Conservation (phyloP, 2,329 filamentous ascomycete species). For the Ophiosphaerella korrae region DNA sequence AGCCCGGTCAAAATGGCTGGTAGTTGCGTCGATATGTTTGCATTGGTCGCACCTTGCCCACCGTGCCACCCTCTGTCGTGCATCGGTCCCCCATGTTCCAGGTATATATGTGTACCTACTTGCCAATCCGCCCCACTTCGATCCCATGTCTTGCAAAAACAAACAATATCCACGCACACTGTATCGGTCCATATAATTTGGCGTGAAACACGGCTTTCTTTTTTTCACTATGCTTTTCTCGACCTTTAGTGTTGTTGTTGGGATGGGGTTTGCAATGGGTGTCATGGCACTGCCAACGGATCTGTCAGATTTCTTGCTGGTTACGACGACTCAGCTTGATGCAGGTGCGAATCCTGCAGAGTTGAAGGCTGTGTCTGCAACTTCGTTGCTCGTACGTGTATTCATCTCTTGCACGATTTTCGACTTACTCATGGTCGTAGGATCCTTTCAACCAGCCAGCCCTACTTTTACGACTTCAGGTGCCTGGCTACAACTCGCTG, state of each 20-base stretch:
- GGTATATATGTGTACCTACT: slow-evolving; percentile 2
- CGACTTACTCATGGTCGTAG: slow-evolving; percentile 6
- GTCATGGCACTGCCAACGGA: slow-evolving; percentile 16
- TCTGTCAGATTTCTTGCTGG: slow-evolving; percentile 45
- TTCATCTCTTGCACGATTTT: neutral
- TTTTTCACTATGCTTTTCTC: slow-evolving; percentile 18
- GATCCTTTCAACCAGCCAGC: slow-evolving; percentile 42
- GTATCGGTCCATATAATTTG: neutral
- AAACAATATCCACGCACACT: neutral
- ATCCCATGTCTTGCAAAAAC: neutral
- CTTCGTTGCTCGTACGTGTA: slow-evolving; percentile 42
- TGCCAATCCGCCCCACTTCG: neutral
- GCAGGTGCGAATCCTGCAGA: slow-evolving; percentile 32
- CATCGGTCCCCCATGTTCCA: slow-evolving; percentile 2
- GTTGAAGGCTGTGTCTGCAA: slow-evolving; percentile 45
- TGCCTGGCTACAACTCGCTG: slow-evolving; percentile 46
- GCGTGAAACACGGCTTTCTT: neutral
- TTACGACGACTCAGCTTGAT: slow-evolving; percentile 43
- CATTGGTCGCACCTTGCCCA: slow-evolving; percentile 10
- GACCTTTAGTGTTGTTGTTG: slow-evolving; percentile 9
- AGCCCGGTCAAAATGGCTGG: neutral
- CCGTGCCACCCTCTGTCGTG: neutral
- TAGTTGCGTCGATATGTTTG: slow-evolving; percentile 2
- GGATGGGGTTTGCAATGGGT: slow-evolving; percentile 5
- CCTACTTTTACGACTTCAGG: slow-evolving; percentile 47